These are phyloP conservation scores for Tetracladium marchalianum DNA, from an alignment of 495 filamentous ascomycete species.

Conservation along the genomic window DNA sequence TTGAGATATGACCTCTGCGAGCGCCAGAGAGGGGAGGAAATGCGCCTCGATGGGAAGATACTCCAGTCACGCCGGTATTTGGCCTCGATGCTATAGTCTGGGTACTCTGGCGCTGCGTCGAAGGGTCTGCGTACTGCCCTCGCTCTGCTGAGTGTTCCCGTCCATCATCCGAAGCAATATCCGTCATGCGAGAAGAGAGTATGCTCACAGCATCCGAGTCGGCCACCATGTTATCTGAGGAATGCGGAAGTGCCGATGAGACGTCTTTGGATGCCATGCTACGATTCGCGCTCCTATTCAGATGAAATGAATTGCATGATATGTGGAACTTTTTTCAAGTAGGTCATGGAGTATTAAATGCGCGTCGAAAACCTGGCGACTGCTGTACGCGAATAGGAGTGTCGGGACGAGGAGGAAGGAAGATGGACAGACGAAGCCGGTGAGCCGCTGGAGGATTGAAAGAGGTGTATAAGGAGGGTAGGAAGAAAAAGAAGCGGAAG, in stretches of 20 bases:
- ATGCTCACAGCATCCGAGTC: conserved; percentile 38
- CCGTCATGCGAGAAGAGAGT: conserved; percentile 80
- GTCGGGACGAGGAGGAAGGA: too few species aligned
- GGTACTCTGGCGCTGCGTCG: conserved; percentile 12
- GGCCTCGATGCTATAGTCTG: conserved; percentile 24
- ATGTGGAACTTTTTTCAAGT: too few species aligned
- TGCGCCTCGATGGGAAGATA: conserved; percentile 38
- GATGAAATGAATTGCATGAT: too few species aligned
- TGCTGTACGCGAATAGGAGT: too few species aligned
- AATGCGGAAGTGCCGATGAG: conserved; percentile 23
- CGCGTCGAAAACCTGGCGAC: too few species aligned
- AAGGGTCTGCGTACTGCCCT: conserved; percentile 20
- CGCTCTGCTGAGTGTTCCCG: conserved; percentile 25
- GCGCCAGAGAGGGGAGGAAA: conserved; percentile 38
- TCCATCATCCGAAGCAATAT: conserved; percentile 48
- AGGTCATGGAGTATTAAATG: too few species aligned
- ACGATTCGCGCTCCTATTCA: background rate
- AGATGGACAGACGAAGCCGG: too few species aligned
- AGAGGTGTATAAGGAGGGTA: too few species aligned
- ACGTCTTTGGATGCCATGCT: conserved; percentile 16
- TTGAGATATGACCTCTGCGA: conserved; percentile 22
- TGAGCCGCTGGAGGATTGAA: too few species aligned
- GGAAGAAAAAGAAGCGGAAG: too few species aligned
- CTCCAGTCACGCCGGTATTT: conserved; percentile 30
- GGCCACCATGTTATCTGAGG: conserved; percentile 24